These are phyloP conservation scores for Trebouxia gelatinosa DNA, from an alignment of 163 green algal genomes.

Conservation along the genomic window DNA sequence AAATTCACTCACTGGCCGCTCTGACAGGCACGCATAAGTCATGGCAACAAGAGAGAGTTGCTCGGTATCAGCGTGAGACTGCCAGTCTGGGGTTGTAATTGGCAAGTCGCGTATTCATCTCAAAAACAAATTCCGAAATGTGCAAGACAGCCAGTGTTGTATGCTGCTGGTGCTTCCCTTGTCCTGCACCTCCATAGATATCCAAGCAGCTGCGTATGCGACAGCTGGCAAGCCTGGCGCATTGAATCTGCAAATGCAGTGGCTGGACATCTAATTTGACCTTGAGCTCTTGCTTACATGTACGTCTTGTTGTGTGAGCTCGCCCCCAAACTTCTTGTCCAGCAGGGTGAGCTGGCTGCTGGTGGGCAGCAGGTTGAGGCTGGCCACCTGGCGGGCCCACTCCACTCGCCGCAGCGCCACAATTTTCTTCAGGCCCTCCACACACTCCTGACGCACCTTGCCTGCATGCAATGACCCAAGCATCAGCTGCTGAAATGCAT, in stretches of 20 bases:
- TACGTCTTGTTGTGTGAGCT: conserved; percentile 61
- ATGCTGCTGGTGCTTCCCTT: neutral
- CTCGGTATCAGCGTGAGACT: no score
- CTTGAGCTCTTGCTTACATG: conserved; percentile 28
- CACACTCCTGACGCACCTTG: conserved; percentile 56
- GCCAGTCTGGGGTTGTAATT: no score
- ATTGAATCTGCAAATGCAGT: neutral
- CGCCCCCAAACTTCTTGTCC: conserved; percentile 70
- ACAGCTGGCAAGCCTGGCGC: neutral
- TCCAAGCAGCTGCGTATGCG: neutral
- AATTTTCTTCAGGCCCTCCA: conserved; percentile 50
- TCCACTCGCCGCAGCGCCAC: conserved; percentile 34
- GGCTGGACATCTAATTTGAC: neutral
- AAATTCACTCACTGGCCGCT: no score
- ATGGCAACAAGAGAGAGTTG: no score
- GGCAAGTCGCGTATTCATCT: neutral
- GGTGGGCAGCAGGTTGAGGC: conserved; percentile 51
- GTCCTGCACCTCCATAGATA: neutral
- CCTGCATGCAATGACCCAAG: conserved; percentile 39
- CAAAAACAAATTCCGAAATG: neutral
- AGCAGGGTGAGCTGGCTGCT: conserved; percentile 50
- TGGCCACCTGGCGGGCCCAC: conserved; percentile 49
- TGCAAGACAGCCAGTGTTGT: no score
- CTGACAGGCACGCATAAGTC: no score
- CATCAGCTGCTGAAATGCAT: no score